Evolutionary conservation across 257 asterid species (phyloP), one percentile per base, ranked within the genome.

Genomic region (Phtheirospermum japonicum): DNA sequence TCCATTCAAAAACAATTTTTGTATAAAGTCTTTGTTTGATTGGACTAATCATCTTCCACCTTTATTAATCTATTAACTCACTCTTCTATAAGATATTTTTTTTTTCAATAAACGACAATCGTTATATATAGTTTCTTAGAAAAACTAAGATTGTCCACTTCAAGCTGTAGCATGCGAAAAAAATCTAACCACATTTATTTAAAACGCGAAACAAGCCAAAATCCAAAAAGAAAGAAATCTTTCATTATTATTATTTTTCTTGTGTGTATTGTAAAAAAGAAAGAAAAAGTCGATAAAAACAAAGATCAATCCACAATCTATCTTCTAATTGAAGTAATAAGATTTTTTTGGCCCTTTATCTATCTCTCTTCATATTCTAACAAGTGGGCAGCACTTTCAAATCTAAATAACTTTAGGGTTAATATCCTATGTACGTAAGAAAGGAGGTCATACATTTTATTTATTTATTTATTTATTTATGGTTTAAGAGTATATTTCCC

Each of bases 31-130:
- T 53, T 36, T 61, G 40, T 67, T 64, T 72, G 63, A 76, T 67
- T 66, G 68, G 61, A 37, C 54, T 67, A 70, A 52, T 63, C 59
- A 55, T 66, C 65, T 45, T 49, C 70, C 72, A 71, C 75, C 20
- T 52, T 32, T 62, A 49, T 12, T 75, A 55, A 46, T 37, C n/a
- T 53, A 23, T 23, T 23, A 23, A 23, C 28, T 17, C 51, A 57
- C 5, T 39, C 46, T n/a, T n/a, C n/a, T n/a, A n/a, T n/a, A n/a
- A n/a, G n/a, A n/a, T n/a, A n/a, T n/a, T n/a, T n/a, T n/a, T n/a
- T n/a, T n/a, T n/a, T n/a, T n/a, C n/a, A n/a, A n/a, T n/a, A n/a
- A n/a, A n/a, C n/a, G n/a, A n/a, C n/a, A n/a, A n/a, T n/a, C n/a
- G n/a, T n/a, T n/a, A n/a, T n/a, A n/a, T n/a, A n/a, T n/a, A n/a